Evolutionary conservation across 768 basidiomycete species (phyloP).

Genomic region (Naganishia kalamii): DNA sequence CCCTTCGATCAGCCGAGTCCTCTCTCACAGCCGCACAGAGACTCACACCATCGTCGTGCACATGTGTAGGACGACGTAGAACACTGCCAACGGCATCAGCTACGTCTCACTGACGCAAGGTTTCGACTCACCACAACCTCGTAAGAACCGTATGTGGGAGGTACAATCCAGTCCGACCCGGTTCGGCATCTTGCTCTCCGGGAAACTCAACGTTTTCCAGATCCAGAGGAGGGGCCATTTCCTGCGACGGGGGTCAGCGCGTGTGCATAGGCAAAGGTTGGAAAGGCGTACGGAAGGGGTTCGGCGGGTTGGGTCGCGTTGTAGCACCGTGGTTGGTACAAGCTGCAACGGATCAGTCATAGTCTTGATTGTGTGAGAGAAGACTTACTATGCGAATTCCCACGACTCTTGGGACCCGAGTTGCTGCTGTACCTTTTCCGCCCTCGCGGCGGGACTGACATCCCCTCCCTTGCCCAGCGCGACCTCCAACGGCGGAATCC

Average conservation of each 20-base stretch:
- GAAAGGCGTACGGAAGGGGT: slow-evolving; percentile 17
- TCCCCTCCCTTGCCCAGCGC: slow-evolving; percentile 4
- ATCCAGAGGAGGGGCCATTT: slow-evolving; percentile 43
- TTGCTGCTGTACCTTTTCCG: slow-evolving; percentile 18
- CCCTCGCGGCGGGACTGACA: not conserved
- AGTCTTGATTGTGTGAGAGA: not conserved
- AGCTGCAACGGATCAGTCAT: not conserved
- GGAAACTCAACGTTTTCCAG: slow-evolving; percentile 30
- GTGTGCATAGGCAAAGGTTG: not conserved
- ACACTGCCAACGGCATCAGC: slow-evolving; percentile 26
- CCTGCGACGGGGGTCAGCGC: slow-evolving; percentile 9
- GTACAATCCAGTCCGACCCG: slow-evolving; percentile 43
- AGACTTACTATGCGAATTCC: slow-evolving; percentile 44
- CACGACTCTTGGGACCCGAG: slow-evolving; percentile 40
- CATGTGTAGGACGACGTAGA: slow-evolving; percentile 39
- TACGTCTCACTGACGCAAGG: not conserved
- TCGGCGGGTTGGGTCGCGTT: slow-evolving; percentile 19
- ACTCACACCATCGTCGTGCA: slow-evolving; percentile 23
- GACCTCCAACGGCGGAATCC: not conserved
- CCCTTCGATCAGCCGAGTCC: not conserved
- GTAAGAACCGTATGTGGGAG: slow-evolving; percentile 40
- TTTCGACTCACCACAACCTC: slow-evolving; percentile 34
- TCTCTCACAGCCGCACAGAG: too few relatives aligned
- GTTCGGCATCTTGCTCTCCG: slow-evolving; percentile 42
- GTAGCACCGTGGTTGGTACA: slow-evolving; percentile 21